Percentiles rank a stretch among this genome's conserved stretches.
These are phyloP conservation scores for Sclerotinia spermophila DNA, from an alignment of 2,329 filamentous ascomycete species.

Conservation along the genomic window DNA sequence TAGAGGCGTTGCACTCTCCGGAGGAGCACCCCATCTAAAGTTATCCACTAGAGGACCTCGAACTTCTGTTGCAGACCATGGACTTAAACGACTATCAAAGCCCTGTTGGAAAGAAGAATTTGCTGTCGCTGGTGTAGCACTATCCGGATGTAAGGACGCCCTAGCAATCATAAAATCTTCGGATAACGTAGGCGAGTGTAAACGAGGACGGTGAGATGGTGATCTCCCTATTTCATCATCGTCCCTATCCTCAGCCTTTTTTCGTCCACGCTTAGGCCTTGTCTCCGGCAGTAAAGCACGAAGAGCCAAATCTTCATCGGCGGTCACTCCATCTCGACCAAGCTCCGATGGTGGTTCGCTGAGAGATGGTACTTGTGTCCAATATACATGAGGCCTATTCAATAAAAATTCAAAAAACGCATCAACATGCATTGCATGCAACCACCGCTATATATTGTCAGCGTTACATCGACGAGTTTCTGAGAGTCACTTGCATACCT, in stretches of 20 bases:
- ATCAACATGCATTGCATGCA: conserved; percentile 94
- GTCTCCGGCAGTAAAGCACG: conserved; percentile 78
- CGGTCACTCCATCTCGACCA: conserved; percentile 73
- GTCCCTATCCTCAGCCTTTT: conserved; percentile 56
- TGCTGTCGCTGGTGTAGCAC: conserved; percentile 42
- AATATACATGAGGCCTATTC: conserved; percentile 74
- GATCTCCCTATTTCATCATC: conserved; percentile 52
- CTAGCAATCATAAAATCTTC: conserved; percentile 40
- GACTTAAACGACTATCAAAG: conserved; percentile 29
- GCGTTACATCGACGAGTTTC: conserved; percentile 14
- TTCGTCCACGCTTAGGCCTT: conserved; percentile 57
- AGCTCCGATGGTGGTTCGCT: conserved; percentile 59
- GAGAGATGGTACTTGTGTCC: conserved; percentile 66
- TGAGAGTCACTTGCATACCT: conserved; percentile 53
- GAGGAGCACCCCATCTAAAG: conserved; percentile 39
- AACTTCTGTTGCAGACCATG: conserved; percentile 36
- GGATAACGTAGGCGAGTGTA: conserved; percentile 50
- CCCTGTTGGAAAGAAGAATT: conserved; percentile 29
- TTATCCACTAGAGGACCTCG: conserved; percentile 31
- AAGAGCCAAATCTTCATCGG: conserved; percentile 86
- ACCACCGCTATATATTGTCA: conserved; percentile 66
- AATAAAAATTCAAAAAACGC: conserved; percentile 91
- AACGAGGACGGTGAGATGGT: conserved; percentile 57
- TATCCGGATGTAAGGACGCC: conserved; percentile 38
- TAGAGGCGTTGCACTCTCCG: conserved; percentile 57